These are phyloP conservation scores for Nemania bipapillata DNA, from an alignment of 2,329 filamentous ascomycete genomes.

Conservation along the genomic window DNA sequence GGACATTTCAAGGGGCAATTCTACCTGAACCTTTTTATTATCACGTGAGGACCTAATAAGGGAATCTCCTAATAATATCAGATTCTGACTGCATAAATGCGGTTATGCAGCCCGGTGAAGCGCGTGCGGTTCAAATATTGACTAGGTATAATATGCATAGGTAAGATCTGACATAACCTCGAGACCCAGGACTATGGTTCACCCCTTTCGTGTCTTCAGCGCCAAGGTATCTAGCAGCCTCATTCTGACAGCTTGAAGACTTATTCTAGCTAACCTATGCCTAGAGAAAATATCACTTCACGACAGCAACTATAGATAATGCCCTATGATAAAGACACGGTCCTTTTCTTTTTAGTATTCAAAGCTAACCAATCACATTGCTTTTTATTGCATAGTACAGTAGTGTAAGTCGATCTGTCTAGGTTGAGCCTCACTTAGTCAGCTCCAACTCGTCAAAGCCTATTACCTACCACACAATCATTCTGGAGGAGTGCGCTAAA, in stretches of 20 bases:
- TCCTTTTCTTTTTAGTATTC: too few species aligned
- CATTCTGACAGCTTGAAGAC: not conserved
- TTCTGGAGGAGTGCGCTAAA: not conserved
- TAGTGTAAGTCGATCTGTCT: conserved; percentile 1
- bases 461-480: too few species aligned
- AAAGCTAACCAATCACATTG: not conserved
- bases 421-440: not conserved
- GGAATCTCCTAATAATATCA: not conserved
- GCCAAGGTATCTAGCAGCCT: not conserved
- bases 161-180: not conserved
- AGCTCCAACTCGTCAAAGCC: not conserved
- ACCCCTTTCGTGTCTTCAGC: not conserved
- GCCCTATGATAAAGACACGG: not conserved
- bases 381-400: not conserved
- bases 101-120: not conserved
- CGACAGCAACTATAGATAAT: not conserved
- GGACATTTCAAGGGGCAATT: not conserved
- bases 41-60: not conserved
- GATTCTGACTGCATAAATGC: not conserved
- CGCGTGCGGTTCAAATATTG: conserved; percentile 1
- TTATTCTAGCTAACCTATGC: not conserved
- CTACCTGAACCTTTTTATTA: not conserved
- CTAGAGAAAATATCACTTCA: not conserved
- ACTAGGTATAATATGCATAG: not conserved
- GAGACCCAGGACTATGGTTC: not conserved